Percentiles rank a stretch among this genome's conserved stretches.
These are phyloP conservation scores for Gardenia jasminoides DNA, from an alignment of 257 asterid genomes.

Conservation along the genomic window DNA sequence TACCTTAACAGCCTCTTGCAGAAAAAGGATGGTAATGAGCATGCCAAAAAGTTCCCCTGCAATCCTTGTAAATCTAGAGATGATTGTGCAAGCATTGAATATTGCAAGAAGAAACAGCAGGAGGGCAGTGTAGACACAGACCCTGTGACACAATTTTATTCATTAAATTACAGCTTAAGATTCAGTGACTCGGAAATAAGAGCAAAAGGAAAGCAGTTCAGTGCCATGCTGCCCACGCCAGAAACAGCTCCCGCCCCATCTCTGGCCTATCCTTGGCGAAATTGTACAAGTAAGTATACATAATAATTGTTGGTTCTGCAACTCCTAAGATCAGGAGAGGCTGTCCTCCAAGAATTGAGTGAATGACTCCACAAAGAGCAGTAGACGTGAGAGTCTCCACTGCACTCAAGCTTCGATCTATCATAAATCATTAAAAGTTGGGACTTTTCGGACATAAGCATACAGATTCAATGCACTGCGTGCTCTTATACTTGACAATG, in stretches of 20 bases:
- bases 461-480: not conserved
- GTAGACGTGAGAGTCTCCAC: constrained; percentile 90
- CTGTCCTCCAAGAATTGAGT: constrained; percentile 82
- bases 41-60: constrained; percentile 96
- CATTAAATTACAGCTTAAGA: not conserved
- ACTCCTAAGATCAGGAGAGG: constrained; percentile 88
- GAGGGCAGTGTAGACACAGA: constrained; percentile 85
- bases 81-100: constrained; percentile 74
- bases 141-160: constrained; percentile 44
- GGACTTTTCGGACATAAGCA: not conserved
- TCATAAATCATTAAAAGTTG: constrained; percentile 3
- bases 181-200: not conserved
- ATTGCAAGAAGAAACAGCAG: constrained; percentile 72
- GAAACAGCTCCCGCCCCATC: constrained; percentile 62
- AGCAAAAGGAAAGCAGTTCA: constrained; percentile 10
- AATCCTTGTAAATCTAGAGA: constrained; percentile 78
- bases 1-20: constrained; percentile 91
- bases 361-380: too few species aligned
- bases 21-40: constrained; percentile 80
- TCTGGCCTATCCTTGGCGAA: constrained; percentile 49
- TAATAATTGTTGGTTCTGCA: constrained; percentile 93
- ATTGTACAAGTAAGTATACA: constrained; percentile 75
- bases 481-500: not conserved
- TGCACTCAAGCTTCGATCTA: constrained; percentile 81
- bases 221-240: constrained; percentile 94